A percentile compares a stretch with the other conserved stretches of the same genome.
phyloP scores from a whole-genome alignment of 2,329 filamentous ascomycete genomes.

The Aspergillus arachidicola region DNA sequence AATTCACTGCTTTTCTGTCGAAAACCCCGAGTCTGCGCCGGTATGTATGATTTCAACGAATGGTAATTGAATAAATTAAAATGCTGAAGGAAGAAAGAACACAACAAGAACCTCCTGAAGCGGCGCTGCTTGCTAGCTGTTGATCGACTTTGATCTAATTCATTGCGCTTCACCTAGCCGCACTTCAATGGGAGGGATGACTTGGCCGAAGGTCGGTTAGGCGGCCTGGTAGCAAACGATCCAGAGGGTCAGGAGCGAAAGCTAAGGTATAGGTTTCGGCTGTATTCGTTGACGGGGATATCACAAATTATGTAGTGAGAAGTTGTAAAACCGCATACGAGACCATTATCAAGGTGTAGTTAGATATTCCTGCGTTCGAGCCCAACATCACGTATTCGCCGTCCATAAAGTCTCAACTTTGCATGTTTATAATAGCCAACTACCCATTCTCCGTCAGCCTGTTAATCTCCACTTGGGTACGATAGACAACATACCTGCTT shows the following conservation, averaged over 20 bases:
- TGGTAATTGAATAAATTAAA: constrained; percentile 26
- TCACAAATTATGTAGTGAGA: neutral
- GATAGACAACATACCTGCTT: constrained; percentile 46
- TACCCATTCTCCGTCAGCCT: constrained; percentile 18
- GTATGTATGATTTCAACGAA: constrained; percentile 35
- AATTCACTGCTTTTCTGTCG: constrained; percentile 28
- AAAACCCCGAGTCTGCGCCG: constrained; percentile 29
- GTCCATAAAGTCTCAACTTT: constrained; percentile 32
- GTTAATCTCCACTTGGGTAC: constrained; percentile 3
- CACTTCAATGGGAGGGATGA: neutral
- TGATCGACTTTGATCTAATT: neutral
- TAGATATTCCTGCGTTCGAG: neutral
- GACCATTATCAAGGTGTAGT: neutral
- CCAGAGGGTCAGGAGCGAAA: neutral
- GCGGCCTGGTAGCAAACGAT: neutral
- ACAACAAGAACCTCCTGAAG: neutral
- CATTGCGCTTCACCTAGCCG: neutral
- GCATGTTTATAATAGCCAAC: constrained; percentile 44
- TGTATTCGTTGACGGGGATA: neutral
- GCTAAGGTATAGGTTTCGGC: neutral
- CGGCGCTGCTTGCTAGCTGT: neutral
- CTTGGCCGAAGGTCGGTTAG: neutral
- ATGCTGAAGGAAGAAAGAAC: constrained; percentile 16
- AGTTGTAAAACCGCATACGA: constrained; percentile 1
- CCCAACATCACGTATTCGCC: neutral